phyloP scores from a whole-genome alignment of 2,329 filamentous ascomycete genomes.

The Cladophialophora chaetospira region DNA sequence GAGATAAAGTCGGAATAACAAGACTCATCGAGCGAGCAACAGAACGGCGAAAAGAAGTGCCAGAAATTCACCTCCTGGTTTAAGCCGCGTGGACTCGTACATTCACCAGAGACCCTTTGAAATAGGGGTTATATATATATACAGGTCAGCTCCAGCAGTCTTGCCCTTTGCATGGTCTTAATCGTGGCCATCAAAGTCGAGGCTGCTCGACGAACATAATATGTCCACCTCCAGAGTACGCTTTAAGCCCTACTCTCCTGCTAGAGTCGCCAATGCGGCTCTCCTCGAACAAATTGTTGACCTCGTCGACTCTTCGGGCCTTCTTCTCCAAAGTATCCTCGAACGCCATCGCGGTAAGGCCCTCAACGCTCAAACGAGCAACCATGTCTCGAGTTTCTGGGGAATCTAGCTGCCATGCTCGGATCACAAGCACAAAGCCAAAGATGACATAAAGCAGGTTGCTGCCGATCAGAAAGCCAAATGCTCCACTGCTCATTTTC shows the following conservation, averaged over 20 bases:
- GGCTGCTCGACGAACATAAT: conserved; percentile 17
- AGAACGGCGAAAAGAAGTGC: too few relatives aligned
- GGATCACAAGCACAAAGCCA: conserved; percentile 3
- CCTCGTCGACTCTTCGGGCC: conserved; percentile 4
- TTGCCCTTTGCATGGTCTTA: not conserved
- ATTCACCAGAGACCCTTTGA: too few relatives aligned
- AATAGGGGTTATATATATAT: not conserved
- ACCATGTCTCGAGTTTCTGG: conserved; percentile 13
- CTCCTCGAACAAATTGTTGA: conserved; percentile 14
- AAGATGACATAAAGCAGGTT: conserved; percentile 9
- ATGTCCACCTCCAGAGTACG: conserved; percentile 3
- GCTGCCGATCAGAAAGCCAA: conserved; percentile 3
- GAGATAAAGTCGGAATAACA: too few relatives aligned
- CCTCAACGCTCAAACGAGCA: conserved; percentile 13
- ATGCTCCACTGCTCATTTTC: not conserved
- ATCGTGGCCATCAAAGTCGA: conserved; percentile 5
- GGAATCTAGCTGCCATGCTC: conserved; percentile 2
- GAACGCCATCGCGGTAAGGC: conserved; percentile 12
- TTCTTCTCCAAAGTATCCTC: conserved; percentile 12
- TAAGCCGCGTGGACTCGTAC: too few relatives aligned
- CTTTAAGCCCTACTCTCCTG: conserved; percentile 4
- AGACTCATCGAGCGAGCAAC: too few relatives aligned
- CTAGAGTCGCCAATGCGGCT: conserved; percentile 14
- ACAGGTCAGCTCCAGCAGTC: not conserved
- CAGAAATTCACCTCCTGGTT: too few relatives aligned